Conservation (phyloP, 768 basidiomycete genomes). For the Fistulinella prunicolor region DNA sequence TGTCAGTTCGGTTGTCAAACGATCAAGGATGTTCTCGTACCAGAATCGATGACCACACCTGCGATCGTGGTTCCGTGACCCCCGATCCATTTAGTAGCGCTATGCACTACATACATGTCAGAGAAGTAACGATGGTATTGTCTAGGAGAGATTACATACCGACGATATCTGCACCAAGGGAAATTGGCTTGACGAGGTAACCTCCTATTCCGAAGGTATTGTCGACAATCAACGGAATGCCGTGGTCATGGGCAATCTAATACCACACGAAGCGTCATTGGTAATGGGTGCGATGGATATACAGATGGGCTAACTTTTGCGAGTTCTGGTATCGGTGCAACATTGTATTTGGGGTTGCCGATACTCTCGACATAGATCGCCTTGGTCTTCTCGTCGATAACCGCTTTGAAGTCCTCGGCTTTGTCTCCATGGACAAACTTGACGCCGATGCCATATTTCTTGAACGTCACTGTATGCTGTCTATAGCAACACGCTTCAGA, state of each 20-base stretch:
- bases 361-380: slow-evolving; percentile 59
- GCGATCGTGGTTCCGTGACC: slow-evolving; percentile 68
- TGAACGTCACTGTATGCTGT: slow-evolving; percentile 43
- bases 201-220: slow-evolving; percentile 65
- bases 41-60: slow-evolving; percentile 60
- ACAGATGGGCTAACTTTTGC: slow-evolving; percentile 41
- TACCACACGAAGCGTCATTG: not conserved
- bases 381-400: slow-evolving; percentile 61
- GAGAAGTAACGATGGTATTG: not conserved
- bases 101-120: slow-evolving; percentile 38
- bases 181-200: slow-evolving; percentile 52
- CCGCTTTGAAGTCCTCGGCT: slow-evolving; percentile 45
- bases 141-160: slow-evolving; percentile 22
- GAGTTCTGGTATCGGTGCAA: slow-evolving; percentile 53
- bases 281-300: not conserved
- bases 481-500: not conserved
- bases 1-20: not conserved
- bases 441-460: slow-evolving; percentile 51
- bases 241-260: slow-evolving; percentile 57
- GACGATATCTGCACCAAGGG: slow-evolving; percentile 57
- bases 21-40: slow-evolving; percentile 29
- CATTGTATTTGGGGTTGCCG: slow-evolving; percentile 58
- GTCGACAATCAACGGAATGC: slow-evolving; percentile 63
- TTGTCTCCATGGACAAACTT: slow-evolving; percentile 52
- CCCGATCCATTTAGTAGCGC: slow-evolving; percentile 67